Evolutionary conservation across 768 basidiomycete genomes (phyloP).

Genomic region (Tulasnella sp.): DNA sequence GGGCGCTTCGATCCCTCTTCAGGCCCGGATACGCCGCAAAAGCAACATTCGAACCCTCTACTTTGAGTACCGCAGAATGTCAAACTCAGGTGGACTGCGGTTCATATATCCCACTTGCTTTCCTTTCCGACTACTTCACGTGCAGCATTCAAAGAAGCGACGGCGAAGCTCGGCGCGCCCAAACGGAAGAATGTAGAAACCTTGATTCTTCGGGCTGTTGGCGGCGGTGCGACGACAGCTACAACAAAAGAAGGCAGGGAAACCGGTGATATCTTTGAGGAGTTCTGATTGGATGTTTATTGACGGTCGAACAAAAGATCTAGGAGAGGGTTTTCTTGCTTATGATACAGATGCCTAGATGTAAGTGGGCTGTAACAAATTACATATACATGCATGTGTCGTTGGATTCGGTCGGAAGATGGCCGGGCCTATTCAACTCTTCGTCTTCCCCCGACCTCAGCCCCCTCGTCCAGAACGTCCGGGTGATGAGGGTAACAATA

Average conservation of each 20-base stretch:
- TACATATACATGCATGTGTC: not conserved
- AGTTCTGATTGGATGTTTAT: conserved; percentile 12
- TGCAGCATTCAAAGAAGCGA: conserved; percentile 78
- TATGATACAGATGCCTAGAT: not conserved
- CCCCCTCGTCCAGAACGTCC: conserved; percentile 2
- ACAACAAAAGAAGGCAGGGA: conserved; percentile 43
- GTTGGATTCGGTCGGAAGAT: not conserved
- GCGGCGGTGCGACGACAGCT: conserved; percentile 38
- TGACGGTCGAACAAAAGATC: too few species aligned
- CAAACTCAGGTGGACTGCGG: conserved; percentile 64
- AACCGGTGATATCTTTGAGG: conserved; percentile 71
- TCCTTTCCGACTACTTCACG: conserved; percentile 68
- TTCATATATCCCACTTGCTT: conserved; percentile 64
- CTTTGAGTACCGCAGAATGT: conserved; percentile 64
- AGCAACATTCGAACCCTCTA: too few species aligned
- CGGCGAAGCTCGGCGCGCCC: conserved; percentile 57
- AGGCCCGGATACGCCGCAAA: too few species aligned
- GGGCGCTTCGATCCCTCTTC: conserved; percentile 74
- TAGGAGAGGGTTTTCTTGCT: too few species aligned
- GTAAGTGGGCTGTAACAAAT: not conserved
- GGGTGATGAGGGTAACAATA: conserved; percentile 7
- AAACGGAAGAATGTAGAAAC: conserved; percentile 64
- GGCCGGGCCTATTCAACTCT: not conserved
- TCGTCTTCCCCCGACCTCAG: conserved; percentile 7
- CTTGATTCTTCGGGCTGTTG: conserved; percentile 72